Evolutionary conservation across 192 early-diverging fungal genomes (phyloP).

Genomic region (Coemansia sp.): DNA sequence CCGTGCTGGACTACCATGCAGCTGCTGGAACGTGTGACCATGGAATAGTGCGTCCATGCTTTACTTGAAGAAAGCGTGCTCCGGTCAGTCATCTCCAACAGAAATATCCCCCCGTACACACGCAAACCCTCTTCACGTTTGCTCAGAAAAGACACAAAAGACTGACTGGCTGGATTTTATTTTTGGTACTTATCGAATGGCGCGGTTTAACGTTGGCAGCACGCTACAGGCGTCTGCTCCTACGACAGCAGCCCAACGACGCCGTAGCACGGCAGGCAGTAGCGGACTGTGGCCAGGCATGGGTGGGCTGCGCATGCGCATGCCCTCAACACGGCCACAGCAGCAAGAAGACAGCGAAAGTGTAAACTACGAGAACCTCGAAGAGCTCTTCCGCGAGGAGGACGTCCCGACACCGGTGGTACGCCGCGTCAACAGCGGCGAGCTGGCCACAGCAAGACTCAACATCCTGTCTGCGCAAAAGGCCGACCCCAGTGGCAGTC

Average conservation of each 20-base stretch:
- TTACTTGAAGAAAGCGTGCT: too few species aligned
- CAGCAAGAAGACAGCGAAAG: slow-evolving; percentile 24
- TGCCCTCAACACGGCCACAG: not conserved
- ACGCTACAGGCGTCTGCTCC: slow-evolving; percentile 38
- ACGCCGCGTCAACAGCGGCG: slow-evolving; percentile 19
- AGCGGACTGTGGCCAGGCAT: slow-evolving; percentile 6
- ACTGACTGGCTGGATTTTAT: too few species aligned
- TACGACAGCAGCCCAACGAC: slow-evolving; percentile 6
- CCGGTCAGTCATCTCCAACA: too few species aligned
- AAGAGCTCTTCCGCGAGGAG: slow-evolving; percentile 34
- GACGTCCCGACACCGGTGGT: slow-evolving; percentile 25
- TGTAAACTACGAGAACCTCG: slow-evolving; percentile 39
- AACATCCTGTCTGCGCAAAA: slow-evolving; percentile 39
- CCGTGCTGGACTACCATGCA: too few species aligned
- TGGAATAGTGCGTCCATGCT: not conserved
- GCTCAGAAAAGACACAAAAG: too few species aligned
- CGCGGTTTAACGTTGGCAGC: slow-evolving; percentile 35
- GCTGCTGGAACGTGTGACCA: too few species aligned
- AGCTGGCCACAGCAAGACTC: slow-evolving; percentile 24
- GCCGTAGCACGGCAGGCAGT: slow-evolving; percentile 33
- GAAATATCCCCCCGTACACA: not conserved
- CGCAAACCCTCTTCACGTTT: not conserved
- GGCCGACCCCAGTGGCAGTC: slow-evolving; percentile 22
- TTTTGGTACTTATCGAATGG: not conserved
- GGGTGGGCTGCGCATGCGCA: slow-evolving; percentile 2